Evolutionary conservation across 257 asterid species (phyloP), one percentile per base, ranked within the genome.

Genomic region (Rubia yunnanensis): DNA sequence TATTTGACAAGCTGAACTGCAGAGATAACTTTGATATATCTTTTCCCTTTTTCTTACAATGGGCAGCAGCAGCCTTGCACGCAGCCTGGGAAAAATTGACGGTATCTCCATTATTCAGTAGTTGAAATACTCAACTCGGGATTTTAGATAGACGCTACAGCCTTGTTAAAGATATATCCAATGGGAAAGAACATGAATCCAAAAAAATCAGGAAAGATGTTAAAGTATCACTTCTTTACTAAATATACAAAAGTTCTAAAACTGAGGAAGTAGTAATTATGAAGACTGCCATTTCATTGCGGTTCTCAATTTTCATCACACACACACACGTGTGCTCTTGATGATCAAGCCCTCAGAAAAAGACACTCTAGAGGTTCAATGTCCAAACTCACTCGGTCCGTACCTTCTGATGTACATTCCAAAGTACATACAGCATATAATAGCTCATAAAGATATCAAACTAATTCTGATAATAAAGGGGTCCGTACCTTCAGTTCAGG

Each of bases 1-100:
- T 80, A 73, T 94, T 90, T 27, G 82, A 79, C 72, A 94, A 80
- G 83, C 95, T 85, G 86, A 79, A 90, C 66, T 94, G 95, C 85
- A 94, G 28, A 56, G 99, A 89, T 60, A 88, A 49, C 75, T 90
- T 88, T n/a, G 97, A 77, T 74, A 94, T 75, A 61, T 73, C 83
- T 80, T 86, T 85, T 61, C 94, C 89, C 65, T 78, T 85, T 79
- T 64, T 84, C 67, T 86, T 88, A 73, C 95, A 90, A 59, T 79
- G 65, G 73, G 84, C 80, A 77, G 83, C 94, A 72, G 94, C 99
- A 78, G 84, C 85, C 79, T 69, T 72, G 72, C 99, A 88, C 5
- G 96, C 95, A 78, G 81, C 87, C 99, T 94, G 83, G 64, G 24
- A 36, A 31, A 72, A 59, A 72, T 28, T 26, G 38, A 59, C 61